Percentiles rank a stretch among this genome's conserved stretches.
phyloP scores from a whole-genome alignment of 2,329 filamentous ascomycete genomes.

The Calonectria pseudoturangicola region DNA sequence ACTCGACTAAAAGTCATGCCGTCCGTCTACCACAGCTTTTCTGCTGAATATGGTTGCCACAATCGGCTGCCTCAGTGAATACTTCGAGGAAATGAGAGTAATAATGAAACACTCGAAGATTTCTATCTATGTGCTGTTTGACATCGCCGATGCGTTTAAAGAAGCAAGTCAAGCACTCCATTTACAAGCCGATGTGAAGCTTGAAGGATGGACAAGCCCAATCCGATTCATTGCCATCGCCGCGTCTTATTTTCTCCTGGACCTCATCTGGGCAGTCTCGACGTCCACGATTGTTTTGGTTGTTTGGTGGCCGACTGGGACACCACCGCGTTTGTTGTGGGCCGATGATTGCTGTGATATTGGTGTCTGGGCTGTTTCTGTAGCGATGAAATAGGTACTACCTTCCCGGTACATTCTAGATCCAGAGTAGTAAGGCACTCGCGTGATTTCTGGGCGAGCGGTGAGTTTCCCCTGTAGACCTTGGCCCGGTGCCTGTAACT shows the following conservation, averaged over 20 bases:
- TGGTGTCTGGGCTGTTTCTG: neutral
- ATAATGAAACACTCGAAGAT: neutral
- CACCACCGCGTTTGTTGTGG: neutral
- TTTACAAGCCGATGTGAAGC: neutral
- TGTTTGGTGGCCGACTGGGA: neutral
- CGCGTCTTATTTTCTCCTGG: neutral
- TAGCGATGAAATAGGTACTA: neutral
- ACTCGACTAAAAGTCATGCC: neutral
- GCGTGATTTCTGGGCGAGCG: neutral
- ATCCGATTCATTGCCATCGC: neutral
- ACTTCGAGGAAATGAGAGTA: neutral
- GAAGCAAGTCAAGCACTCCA: neutral
- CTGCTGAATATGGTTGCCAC: neutral
- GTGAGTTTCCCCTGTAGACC: neutral
- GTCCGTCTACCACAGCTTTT: neutral
- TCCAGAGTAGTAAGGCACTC: neutral
- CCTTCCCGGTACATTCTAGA: neutral
- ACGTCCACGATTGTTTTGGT: neutral
- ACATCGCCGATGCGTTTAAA: conserved; percentile 1
- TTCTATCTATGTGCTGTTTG: neutral
- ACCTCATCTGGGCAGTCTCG: neutral
- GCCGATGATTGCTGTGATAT: neutral
- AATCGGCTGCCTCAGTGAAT: neutral
- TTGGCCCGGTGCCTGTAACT: neutral
- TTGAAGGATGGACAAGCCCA: neutral